Conservation (phyloP, 1,284 basidiomycete species). For the Trametes pubescens region DNA sequence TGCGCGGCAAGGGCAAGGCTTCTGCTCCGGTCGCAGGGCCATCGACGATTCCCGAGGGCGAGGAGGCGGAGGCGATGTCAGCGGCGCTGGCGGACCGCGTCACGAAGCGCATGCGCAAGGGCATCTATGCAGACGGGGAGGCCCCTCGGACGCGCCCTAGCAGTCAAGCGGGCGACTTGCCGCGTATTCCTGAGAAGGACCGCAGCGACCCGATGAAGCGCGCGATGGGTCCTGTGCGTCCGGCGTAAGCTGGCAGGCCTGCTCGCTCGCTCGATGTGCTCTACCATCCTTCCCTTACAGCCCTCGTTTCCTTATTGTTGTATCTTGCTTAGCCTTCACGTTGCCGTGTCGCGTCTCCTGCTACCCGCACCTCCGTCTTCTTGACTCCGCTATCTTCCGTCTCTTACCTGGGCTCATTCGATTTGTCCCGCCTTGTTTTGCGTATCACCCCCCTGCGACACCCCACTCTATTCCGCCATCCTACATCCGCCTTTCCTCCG, state of each 20-base stretch:
- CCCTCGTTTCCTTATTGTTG: slow-evolving; percentile 7
- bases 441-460: slow-evolving; percentile 24
- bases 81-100: slow-evolving; percentile 34
- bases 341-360: slow-evolving; percentile 9
- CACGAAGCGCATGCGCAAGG: slow-evolving; percentile 31
- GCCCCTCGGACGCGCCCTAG: slow-evolving; percentile 33
- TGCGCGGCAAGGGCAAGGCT: slow-evolving; percentile 6
- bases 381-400: not conserved
- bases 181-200: slow-evolving; percentile 37
- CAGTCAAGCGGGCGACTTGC: slow-evolving; percentile 24
- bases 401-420: not conserved
- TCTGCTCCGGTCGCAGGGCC: slow-evolving; percentile 13
- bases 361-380: slow-evolving; percentile 8
- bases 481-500: not conserved
- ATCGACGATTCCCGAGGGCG: slow-evolving; percentile 12
- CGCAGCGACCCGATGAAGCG: slow-evolving; percentile 38
- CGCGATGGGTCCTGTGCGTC: slow-evolving; percentile 36
- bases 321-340: slow-evolving; percentile 11
- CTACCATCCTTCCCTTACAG: not conserved
- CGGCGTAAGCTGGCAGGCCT: not conserved
- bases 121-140: slow-evolving; percentile 23
- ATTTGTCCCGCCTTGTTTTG: slow-evolving; percentile 10
- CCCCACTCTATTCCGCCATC: slow-evolving; percentile 12
- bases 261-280: not conserved
- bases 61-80: slow-evolving; percentile 28